Evolutionary conservation across 2,329 filamentous ascomycete species (phyloP).

Genomic region (Cladophialophora yegresii): DNA sequence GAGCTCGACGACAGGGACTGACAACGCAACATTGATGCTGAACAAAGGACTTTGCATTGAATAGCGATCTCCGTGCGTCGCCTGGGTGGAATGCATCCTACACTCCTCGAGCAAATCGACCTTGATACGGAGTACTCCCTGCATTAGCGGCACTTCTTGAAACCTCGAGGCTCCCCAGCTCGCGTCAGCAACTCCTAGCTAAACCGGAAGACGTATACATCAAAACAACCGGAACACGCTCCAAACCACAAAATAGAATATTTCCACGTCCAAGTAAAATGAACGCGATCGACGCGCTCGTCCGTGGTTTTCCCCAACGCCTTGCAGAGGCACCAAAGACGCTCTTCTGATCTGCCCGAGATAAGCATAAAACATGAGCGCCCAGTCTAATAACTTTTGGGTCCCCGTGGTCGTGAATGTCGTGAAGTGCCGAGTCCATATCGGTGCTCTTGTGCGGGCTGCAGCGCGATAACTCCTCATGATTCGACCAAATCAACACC

Average conservation of each 20-base stretch:
- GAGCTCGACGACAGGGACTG: not conserved
- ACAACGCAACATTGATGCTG: not conserved
- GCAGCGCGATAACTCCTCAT: slow-evolving; percentile 12
- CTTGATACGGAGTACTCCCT: slow-evolving; percentile 16
- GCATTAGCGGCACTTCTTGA: slow-evolving; percentile 26
- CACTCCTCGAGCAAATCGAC: not conserved
- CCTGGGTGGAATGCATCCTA: not conserved
- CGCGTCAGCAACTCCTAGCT: slow-evolving; percentile 15
- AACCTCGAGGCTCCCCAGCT: slow-evolving; percentile 9
- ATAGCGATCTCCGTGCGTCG: not conserved
- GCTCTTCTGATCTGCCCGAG: not conserved
- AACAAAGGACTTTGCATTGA: not conserved
- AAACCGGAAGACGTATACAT: not conserved
- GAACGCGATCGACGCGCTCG: not conserved
- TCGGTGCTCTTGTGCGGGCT: slow-evolving; percentile 12
- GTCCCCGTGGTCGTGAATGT: slow-evolving; percentile 21
- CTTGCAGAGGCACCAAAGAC: slow-evolving; percentile 19
- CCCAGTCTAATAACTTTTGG: slow-evolving; percentile 13
- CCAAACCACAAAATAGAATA: slow-evolving; percentile 1
- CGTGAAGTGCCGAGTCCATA: slow-evolving; percentile 19
- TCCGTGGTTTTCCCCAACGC: slow-evolving; percentile 19
- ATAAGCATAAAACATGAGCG: slow-evolving; percentile 9
- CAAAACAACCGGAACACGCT: not conserved
- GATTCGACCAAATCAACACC: slow-evolving; percentile 56
- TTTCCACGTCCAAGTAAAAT: slow-evolving; percentile 4